Base-by-base conservation (phyloP, 495 filamentous ascomycete species). In the Acidiella bohemica region DNA sequence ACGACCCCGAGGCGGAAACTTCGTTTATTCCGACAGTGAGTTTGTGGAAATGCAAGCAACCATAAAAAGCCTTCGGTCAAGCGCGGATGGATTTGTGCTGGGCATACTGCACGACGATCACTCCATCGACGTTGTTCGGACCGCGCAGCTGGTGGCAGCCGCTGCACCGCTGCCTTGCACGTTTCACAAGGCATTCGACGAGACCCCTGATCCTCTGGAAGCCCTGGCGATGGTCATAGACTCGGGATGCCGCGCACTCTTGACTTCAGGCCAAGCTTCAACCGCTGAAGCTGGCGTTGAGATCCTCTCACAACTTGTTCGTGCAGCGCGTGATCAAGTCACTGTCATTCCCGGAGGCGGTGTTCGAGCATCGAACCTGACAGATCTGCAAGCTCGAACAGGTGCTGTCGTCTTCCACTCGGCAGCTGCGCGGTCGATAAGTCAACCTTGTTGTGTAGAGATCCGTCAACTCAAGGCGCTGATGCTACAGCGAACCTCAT, bases 161-260 rank as follows among this genome's bases (percentile, higher is more conserved):
- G 68, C 68, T 1, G 47, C 39, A 2, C 59, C 61, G 0, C 49
- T 53, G 8, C 63, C 64, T 4, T 73, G 68, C 48, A 73, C 68
- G 11, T 73, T 73, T 34, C 68, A 72, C 43, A 61, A 68, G 12
- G 68, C 68, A 2, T 68, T 73, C 54, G 68, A 72, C 43, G 46
- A 55, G 18, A 56, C 66, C 5, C 49, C 51, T 1, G 50, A 60
- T 20, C 6, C 53, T 2, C 58, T 56, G 53, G 48, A 56, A 21
- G 48, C 44, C 1, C 46, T 64, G 23, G 49, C 53, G 9, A 54
- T 58, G 5, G 43, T 72, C 21, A 52, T 55, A 0, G 29, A 46
- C 5, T 62, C 62, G 36, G 68, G 68, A 0, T 73, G 72, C 52
- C 24, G 34, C 8, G 53, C 61, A 2, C 56, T 73, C 22, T 50